Percentiles rank a stretch among this genome's conserved stretches.
phyloP scores from a whole-genome alignment of 2,329 filamentous ascomycete genomes.

The Colletotrichum costaricense region DNA sequence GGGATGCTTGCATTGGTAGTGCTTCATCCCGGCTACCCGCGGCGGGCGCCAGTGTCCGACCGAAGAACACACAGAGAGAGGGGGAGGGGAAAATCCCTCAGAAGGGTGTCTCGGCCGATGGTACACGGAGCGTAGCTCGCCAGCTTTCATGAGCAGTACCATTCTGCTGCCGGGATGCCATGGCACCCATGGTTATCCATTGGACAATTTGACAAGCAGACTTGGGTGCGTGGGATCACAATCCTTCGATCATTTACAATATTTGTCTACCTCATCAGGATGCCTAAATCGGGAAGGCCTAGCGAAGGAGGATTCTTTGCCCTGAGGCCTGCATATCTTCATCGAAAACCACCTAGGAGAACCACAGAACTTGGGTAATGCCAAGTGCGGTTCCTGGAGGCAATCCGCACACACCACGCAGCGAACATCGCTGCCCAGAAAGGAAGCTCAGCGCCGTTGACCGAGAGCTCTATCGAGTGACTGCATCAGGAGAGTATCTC shows the following conservation, averaged over 20 bases:
- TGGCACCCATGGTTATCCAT: not conserved
- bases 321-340: not conserved
- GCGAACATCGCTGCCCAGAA: not conserved
- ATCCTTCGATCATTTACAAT: not conserved
- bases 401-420: not conserved
- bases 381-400: not conserved
- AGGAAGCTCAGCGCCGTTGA: not conserved
- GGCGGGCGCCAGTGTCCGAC: not conserved
- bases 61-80: not conserved
- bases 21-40: constrained; percentile 18
- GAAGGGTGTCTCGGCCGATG: constrained; percentile 15
- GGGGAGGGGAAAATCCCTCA: constrained; percentile 5
- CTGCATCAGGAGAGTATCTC: not conserved
- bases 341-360: not conserved
- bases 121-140: not conserved
- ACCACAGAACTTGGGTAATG: not conserved
- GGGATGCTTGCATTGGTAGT: constrained; percentile 14
- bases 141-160: not conserved
- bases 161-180: not conserved
- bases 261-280: not conserved
- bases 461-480: constrained; percentile 1
- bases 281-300: not conserved
- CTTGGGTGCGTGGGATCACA: not conserved
- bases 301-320: not conserved
- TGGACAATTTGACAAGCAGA: not conserved